Base-by-base conservation (phyloP, 306 rosid species). In the Begonia fuchsioides region DNA sequence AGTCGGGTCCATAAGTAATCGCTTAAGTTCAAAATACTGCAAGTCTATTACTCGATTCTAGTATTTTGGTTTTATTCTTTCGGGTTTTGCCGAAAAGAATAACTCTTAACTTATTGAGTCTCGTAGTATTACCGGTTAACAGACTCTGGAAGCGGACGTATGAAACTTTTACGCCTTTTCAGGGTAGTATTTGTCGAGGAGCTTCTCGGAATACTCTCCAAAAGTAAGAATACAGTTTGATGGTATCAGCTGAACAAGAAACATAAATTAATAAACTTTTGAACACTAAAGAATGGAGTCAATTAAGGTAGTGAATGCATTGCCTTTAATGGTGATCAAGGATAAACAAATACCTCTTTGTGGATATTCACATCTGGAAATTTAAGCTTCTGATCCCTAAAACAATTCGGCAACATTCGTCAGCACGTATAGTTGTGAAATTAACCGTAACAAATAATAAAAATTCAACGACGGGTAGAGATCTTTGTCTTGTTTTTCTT, bases 121-220 rank as follows among this genome's bases (percentile, higher is more conserved):
- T 26, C 35, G 7, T 26, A 5, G 35, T 26, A 4, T 26, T 26
- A 26, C 8, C 35, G 8, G 35, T 26, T 1, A 26, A 8, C 35
- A 26, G 35, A 6, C 0, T 6, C 35, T 26, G 35, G 35, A 41
- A 41, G 45, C 7, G 14, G 12, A 41, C 12, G 12, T 41, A 13
- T 13, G 12, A 41, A 41, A n/a, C n/a, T 10, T n/a, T 41, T 41
- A 72, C 15, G 62, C 12, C 20, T 65, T 68, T 47, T 39, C 52
- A 67, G 78, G 75, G 65, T 90, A 90, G 55, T 90, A 90, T 64
- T 84, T 85, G 80, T 79, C 95, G 14, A 81, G 80, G 49, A 90
- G 80, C 78, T 70, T 74, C 67, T 84, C 95, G 5, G 93, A 70
- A 60, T 84, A 90, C 72, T 90, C 97, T 64, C 97, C 92, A 54